Evolutionary conservation across 2,329 filamentous ascomycete genomes (phyloP), one percentile per base, ranked within the genome.

Genomic region (Apiospora kogelbergensis): DNA sequence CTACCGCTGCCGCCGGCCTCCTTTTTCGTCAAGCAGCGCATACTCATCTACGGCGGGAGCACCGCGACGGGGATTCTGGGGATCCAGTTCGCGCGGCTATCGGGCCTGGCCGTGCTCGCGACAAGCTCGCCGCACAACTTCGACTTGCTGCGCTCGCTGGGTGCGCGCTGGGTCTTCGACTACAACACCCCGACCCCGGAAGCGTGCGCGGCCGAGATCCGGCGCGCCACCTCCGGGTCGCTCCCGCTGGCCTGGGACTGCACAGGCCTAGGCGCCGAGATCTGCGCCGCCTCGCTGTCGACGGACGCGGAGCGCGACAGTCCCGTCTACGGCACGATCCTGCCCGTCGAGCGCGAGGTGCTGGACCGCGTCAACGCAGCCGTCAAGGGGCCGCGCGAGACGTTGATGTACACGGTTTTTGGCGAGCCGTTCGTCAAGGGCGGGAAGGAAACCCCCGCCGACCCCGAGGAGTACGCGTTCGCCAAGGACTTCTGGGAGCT

Each of bases 51-150:
- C 67, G 84, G 82, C 53, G 83, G 81, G 20, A 85, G 85, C 76
- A 89, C 84, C 11, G 87, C 86, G 1, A 88, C 87, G 0, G 85
- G 84, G 75, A 84, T 88, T 60, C 84, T 87, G 67, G 83, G 77
- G 6, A 82, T 85, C 71, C 82, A 84, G 73, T 81, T 74, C 70
- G 81, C 81, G 68, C 81, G 80, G 71, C 74, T 79, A n/a, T 81
- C 80, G 7, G 82, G 81, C 6, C 78, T 79, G 42, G 76, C 70
- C 17, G 80, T 84, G 11, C 74, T 82, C 17, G 73, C 82, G 0
- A 84, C 82, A 0, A 73, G 78, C 9, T 83, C 83, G 26, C 78
- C 80, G 20, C 71, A 69, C 68, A 80, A 82, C 73, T 79, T 79
- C 68, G 80, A 78, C 24, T 77, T 79, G 33, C 71, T 82, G 26